Base-by-base conservation (phyloP, 2,329 filamentous ascomycete genomes). In the Botrytis cinerea region DNA sequence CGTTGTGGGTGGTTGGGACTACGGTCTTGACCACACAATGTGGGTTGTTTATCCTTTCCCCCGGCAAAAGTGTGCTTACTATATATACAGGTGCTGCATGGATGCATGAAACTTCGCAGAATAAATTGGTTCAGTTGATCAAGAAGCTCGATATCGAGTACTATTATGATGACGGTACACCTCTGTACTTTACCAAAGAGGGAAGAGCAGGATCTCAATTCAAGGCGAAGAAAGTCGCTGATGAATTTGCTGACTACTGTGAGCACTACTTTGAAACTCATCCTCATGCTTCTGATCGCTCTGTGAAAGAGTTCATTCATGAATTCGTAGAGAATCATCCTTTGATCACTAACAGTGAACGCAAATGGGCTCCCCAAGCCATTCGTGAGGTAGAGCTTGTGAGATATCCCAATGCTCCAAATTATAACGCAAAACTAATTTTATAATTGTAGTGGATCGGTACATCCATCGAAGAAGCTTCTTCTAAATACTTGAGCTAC, bases 21-120 rank as follows among this genome's bases (percentile, higher is more conserved):
- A 70, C 43, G 67, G 74, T 75, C 77, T 77, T 74, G 75, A 77
- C 77, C 77, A 79, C 76, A 78, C 77, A 79, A 77, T 79, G 75
- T 78, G 77, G 77, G 77, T 78, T 79, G 77, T 78, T 78, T 78
- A 75, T 75, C 78, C 77, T 77, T 73, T 75, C 74, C 75, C 73
- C 64, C 71, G 74, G 72, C 77, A 77, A 74, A 72, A 74, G 74
- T 76, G 74, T 75, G 74, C 77, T 78, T 75, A 78, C 75, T 71
- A 40, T 71, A 69, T 67, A 70, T 73, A 45, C 76, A 84, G 83
- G 83, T 67, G 83, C 83, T 71, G 83, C 83, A 73, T 84, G 83
- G 83, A 83, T 84, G 80, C 83, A 84, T 77, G 83, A 84, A 80
- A 84, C 83, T 45, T 83, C 81, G 62, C 83, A 84, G 78, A 84